Conservation (phyloP, 2,329 filamentous ascomycete genomes). For the Fusarium secorum region DNA sequence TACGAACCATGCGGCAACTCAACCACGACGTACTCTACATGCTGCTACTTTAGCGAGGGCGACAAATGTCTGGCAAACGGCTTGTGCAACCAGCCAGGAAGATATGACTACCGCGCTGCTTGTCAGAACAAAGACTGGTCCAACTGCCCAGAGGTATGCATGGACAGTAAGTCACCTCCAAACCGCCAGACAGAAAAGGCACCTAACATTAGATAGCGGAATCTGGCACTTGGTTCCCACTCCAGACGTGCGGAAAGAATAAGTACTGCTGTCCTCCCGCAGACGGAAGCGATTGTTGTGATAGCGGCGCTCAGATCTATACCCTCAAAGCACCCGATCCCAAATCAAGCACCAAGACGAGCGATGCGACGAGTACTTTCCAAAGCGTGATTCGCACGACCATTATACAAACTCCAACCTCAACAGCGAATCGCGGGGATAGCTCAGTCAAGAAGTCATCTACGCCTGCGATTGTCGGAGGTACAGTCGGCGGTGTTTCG, state of each 20-base stretch:
- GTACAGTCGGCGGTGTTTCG: slow-evolving; percentile 26
- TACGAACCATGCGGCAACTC: slow-evolving; percentile 33
- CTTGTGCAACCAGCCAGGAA: slow-evolving; percentile 21
- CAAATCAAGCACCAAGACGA: neutral
- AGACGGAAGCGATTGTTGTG: slow-evolving; percentile 23
- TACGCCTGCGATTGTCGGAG: slow-evolving; percentile 24
- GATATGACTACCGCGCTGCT: slow-evolving; percentile 32
- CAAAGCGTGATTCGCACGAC: neutral
- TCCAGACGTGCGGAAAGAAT: slow-evolving; percentile 28
- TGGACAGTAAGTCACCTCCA: slow-evolving; percentile 20
- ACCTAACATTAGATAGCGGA: slow-evolving; percentile 1
- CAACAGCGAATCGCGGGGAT: neutral
- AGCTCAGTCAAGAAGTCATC: neutral
- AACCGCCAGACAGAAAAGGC: accelerated
- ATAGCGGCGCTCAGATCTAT: slow-evolving; percentile 23
- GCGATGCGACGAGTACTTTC: neutral
- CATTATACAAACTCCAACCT: neutral
- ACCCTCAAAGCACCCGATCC: slow-evolving; percentile 19
- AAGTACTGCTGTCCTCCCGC: slow-evolving; percentile 33
- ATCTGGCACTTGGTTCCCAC: slow-evolving; percentile 16
- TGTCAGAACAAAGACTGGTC: slow-evolving; percentile 38
- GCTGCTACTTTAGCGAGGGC: slow-evolving; percentile 37
- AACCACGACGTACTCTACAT: slow-evolving; percentile 26
- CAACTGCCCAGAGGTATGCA: slow-evolving; percentile 29
- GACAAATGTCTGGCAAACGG: slow-evolving; percentile 34